These are phyloP conservation scores for Pythium scleroteichum DNA, from an alignment of 352 stramenopile species.

Conservation along the genomic window DNA sequence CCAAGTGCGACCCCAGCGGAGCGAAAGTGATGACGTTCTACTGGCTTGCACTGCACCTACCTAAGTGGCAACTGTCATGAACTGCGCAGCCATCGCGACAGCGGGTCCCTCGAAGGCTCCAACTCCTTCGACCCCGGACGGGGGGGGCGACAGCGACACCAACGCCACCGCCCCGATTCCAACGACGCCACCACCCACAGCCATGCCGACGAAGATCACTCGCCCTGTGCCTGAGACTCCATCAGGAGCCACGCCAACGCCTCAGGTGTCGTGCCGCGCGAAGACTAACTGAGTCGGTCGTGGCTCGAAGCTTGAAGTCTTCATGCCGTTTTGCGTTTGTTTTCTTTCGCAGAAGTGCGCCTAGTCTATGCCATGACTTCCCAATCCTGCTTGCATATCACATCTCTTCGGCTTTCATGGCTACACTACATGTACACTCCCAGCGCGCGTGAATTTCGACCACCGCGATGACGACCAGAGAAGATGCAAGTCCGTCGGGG, in stretches of 20 bases:
- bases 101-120: neutral
- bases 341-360: no score
- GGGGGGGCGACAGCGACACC: neutral
- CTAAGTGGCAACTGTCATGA: constrained; percentile 48
- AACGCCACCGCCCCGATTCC: neutral
- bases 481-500: neutral
- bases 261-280: neutral
- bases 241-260: neutral
- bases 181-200: neutral
- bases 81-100: constrained; percentile 35
- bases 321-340: no score
- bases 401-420: no score
- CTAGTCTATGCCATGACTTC: no score
- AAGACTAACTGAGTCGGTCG: neutral
- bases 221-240: neutral
- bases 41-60: constrained; percentile 40
- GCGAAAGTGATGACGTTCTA: constrained; percentile 39
- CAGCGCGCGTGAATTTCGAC: no score
- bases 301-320: no score
- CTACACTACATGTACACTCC: no score
- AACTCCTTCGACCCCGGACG: neutral
- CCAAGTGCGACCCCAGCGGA: constrained; percentile 25
- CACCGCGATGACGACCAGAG: neutral
- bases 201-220: neutral
- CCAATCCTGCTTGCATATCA: no score